A percentile compares a stretch with the other conserved stretches of the same genome.
phyloP scores from a whole-genome alignment of 164 flowering plant species.

The Malania oleifera region DNA sequence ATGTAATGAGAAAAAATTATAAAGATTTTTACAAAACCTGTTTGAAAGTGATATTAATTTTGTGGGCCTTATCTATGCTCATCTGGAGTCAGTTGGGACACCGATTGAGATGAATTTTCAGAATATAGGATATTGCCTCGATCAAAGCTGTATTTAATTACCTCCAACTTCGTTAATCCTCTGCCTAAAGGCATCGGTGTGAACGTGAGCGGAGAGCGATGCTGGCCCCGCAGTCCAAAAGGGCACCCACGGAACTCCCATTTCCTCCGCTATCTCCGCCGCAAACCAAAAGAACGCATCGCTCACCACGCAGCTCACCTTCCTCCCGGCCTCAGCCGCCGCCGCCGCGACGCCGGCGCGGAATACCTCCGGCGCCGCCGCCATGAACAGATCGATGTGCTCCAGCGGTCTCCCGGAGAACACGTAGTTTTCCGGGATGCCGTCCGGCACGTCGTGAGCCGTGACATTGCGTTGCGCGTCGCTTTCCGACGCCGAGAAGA shows the following conservation, averaged over 20 bases:
- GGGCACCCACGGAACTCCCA: conserved; percentile 39
- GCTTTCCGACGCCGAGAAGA: conserved; percentile 7
- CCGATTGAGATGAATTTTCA: too few species aligned
- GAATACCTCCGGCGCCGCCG: conserved; percentile 28
- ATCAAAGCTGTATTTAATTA: neutral
- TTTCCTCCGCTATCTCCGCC: conserved; percentile 38
- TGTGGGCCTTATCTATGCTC: too few species aligned
- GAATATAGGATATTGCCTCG: too few species aligned
- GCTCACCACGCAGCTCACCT: conserved; percentile 30
- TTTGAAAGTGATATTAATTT: too few species aligned
- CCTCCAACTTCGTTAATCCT: conserved; percentile 15
- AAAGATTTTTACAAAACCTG: too few species aligned
- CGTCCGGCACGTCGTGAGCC: conserved; percentile 30
- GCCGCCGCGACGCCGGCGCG: conserved; percentile 23
- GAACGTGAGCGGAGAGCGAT: conserved; percentile 34
- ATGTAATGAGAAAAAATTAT: too few species aligned
- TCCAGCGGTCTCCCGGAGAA: conserved; percentile 26
- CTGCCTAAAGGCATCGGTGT: conserved; percentile 32
- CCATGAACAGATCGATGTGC: conserved; percentile 32
- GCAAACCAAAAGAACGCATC: conserved; percentile 52
- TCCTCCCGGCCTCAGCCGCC: conserved; percentile 25
- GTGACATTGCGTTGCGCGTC: conserved; percentile 6
- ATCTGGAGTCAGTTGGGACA: too few species aligned
- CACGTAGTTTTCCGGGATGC: conserved; percentile 30
- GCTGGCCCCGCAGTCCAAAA: conserved; percentile 35